Evolutionary conservation across 345 rosid species (phyloP).

Genomic region (Melastoma malabathricum): DNA sequence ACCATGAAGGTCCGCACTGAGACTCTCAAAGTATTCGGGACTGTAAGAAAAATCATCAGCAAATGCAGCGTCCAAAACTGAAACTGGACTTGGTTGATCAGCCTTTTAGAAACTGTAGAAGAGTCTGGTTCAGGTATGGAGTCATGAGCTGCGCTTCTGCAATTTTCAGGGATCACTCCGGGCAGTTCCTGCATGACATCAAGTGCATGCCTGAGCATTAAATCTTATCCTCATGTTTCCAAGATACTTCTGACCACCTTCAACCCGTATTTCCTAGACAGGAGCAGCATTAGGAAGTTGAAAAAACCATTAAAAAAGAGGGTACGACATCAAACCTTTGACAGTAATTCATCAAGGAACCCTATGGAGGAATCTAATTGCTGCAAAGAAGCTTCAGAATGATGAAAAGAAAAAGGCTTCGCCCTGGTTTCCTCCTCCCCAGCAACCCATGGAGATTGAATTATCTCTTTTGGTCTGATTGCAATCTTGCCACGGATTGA

Average conservation of each 20-base stretch:
- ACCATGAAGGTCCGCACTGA: slow-evolving; percentile 92
- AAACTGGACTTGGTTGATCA: slow-evolving; percentile 93
- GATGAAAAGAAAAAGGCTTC: too few relatives aligned
- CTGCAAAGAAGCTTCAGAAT: too few relatives aligned
- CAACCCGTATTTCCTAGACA: too few relatives aligned
- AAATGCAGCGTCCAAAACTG: slow-evolving; percentile 79
- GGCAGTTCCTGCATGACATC: slow-evolving; percentile 35
- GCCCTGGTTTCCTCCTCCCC: background rate
- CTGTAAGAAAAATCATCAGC: slow-evolving; percentile 55
- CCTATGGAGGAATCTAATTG: too few relatives aligned
- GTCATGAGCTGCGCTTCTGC: slow-evolving; percentile 15
- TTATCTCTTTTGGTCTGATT: slow-evolving; percentile 14
- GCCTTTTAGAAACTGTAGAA: slow-evolving; percentile 40
- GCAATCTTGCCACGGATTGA: slow-evolving; percentile 16
- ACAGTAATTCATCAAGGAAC: too few relatives aligned
- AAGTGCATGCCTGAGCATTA: too few relatives aligned
- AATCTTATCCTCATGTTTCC: too few relatives aligned
- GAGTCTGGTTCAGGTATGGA: slow-evolving; percentile 36
- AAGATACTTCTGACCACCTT: too few relatives aligned
- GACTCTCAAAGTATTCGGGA: slow-evolving; percentile 87
- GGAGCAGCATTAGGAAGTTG: too few relatives aligned
- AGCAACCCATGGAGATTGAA: slow-evolving; percentile 16
- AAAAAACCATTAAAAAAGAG: too few relatives aligned
- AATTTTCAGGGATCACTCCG: slow-evolving; percentile 20
- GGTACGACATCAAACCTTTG: too few relatives aligned